These are phyloP conservation scores for Gossypium bickii DNA, from an alignment of 345 rosid species.

Conservation along the genomic window DNA sequence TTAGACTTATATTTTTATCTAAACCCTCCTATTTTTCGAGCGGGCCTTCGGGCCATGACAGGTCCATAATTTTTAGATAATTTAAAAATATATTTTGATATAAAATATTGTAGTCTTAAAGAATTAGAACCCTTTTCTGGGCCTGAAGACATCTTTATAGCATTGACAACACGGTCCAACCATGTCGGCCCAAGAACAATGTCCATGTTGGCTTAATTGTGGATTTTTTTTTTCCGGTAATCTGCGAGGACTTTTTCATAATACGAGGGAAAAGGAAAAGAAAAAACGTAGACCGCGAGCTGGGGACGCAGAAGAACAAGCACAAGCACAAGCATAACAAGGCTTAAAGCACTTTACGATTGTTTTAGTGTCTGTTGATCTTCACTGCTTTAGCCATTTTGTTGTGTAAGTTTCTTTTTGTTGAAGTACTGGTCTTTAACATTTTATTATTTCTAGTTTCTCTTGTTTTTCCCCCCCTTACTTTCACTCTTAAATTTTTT, in stretches of 20 bases:
- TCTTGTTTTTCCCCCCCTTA: not conserved
- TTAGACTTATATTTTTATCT: too few relatives aligned
- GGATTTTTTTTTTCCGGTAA: not conserved
- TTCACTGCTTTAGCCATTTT: not conserved
- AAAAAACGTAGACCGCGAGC: not conserved
- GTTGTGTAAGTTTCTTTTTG: not conserved
- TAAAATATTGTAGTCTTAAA: too few relatives aligned
- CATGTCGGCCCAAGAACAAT: not conserved
- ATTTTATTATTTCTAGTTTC: not conserved
- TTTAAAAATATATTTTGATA: too few relatives aligned
- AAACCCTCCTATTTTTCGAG: too few relatives aligned
- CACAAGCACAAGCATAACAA: not conserved
- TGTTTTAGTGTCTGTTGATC: not conserved
- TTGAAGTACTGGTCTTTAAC: not conserved
- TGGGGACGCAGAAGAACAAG: not conserved
- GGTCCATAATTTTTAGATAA: too few relatives aligned
- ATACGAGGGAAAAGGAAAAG: conserved; percentile 1
- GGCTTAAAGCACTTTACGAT: not conserved
- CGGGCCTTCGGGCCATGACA: too few relatives aligned
- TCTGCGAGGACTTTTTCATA: not conserved
- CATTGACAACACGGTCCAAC: not conserved
- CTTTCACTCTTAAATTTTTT: not conserved
- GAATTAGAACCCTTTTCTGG: not conserved
- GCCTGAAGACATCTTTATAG: not conserved
- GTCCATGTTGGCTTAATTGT: not conserved